Percentiles rank a stretch among this genome's conserved stretches.
Evolutionary conservation across 129 eudicot species (phyloP).

Genomic region (Escallonia rubra): DNA sequence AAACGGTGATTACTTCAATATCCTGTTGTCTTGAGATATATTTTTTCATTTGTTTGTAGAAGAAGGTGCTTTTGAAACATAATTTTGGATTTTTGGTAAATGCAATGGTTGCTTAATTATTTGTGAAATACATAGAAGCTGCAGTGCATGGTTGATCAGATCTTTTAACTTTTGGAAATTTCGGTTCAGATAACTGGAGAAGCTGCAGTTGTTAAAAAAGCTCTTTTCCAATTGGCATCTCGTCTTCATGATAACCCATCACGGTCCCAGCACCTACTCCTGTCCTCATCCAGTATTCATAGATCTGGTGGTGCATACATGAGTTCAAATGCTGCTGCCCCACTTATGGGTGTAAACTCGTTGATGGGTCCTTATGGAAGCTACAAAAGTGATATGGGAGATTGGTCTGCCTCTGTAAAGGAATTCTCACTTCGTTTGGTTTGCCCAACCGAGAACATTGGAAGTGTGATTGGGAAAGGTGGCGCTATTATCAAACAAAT

Average conservation of each 20-base stretch:
- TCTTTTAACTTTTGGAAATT: not conserved
- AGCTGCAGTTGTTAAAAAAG: conserved; percentile 55
- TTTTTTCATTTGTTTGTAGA: too few species aligned
- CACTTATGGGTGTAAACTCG: conserved; percentile 38
- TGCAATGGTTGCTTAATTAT: too few species aligned
- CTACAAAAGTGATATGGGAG: conserved; percentile 33
- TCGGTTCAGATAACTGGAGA: conserved; percentile 66
- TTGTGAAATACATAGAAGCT: not conserved
- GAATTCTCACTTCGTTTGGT: conserved; percentile 76
- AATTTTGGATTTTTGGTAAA: too few species aligned
- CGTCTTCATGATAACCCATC: conserved; percentile 92
- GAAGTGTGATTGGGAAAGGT: conserved; percentile 85
- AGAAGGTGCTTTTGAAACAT: too few species aligned
- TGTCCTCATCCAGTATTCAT: conserved; percentile 57
- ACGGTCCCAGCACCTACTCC: conserved; percentile 60
- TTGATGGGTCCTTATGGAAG: conserved; percentile 65
- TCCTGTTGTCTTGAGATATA: too few species aligned
- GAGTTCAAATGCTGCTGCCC: conserved; percentile 39
- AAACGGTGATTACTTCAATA: too few species aligned
- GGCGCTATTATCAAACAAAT: conserved; percentile 77
- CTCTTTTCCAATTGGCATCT: conserved; percentile 60
- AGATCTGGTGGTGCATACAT: conserved; percentile 45
- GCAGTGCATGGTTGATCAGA: not conserved
- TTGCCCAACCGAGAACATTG: conserved; percentile 78
- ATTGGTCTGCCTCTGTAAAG: conserved; percentile 45